Conservation (phyloP, 1,284 basidiomycete genomes). For the Phellinidium pouzarii region DNA sequence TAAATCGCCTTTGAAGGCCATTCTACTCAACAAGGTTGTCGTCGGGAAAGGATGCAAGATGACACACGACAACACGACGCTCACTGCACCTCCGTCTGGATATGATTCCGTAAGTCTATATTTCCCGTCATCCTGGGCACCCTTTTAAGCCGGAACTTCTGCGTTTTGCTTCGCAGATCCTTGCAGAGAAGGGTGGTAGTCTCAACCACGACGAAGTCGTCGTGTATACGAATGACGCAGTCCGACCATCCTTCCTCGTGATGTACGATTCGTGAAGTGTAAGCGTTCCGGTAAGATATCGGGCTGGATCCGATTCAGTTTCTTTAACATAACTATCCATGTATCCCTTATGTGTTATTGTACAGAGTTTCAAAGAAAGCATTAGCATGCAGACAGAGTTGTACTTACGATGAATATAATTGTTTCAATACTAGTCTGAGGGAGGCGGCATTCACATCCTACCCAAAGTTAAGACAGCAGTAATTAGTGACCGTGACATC, state of each 20-base stretch:
- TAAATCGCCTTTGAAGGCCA: conserved; percentile 47
- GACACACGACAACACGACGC: conserved; percentile 42
- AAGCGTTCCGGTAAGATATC: background rate
- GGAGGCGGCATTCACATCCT: too few relatives aligned
- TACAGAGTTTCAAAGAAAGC: too few relatives aligned
- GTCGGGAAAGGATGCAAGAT: conserved; percentile 62
- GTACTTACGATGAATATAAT: too few relatives aligned
- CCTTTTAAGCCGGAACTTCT: background rate
- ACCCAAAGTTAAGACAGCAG: too few relatives aligned
- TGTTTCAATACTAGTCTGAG: too few relatives aligned
- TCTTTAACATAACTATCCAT: background rate
- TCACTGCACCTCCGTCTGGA: conserved; percentile 49
- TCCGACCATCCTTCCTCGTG: conserved; percentile 56
- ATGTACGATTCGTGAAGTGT: conserved; percentile 39
- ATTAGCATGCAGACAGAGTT: too few relatives aligned
- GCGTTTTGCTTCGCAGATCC: conserved; percentile 33
- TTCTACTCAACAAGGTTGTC: conserved; percentile 59
- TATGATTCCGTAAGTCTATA: conserved; percentile 49
- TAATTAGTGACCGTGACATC: too few relatives aligned
- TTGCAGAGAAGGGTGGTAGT: conserved; percentile 52
- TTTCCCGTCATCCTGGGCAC: background rate
- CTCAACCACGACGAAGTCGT: conserved; percentile 61
- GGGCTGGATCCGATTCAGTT: conserved; percentile 2
- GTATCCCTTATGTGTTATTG: background rate
- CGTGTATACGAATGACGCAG: conserved; percentile 59